Evolutionary conservation across 225 moss, liverwort and hornwort species (phyloP), one percentile per base, ranked within the genome.

Genomic region (Bryoerythrophyllum caledonicum): DNA sequence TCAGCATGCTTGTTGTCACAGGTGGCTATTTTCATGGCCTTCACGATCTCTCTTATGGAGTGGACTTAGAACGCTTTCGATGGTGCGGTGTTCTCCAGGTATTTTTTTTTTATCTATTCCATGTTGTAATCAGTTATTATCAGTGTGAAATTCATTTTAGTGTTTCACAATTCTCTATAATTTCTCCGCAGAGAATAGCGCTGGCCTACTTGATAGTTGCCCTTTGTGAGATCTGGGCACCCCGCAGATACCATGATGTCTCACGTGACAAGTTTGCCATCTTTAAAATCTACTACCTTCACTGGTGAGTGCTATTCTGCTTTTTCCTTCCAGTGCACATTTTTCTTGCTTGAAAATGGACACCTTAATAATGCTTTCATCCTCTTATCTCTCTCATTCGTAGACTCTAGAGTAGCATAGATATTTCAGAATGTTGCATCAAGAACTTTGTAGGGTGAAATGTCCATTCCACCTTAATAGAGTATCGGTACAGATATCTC

Each of bases 81-180:
- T 88, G 82, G 82, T 88, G 88, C 74, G 90, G 90, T 46, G 84
- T 91, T 73, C 82, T 91, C 70, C 86, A 91, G 86, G 90, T 91
- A 73, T 74, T 72, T 54, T 8, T 74, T 72, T 54, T 8, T 65
- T 53, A 55, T 53, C 55, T 76, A 37, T 37, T 24, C 63, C 46
- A 25, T 52, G 32, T 44, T 67, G 13, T 20, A 37, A 24, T 52
- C 26, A 57, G 59, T 68, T 34, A 2, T 73, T 64, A 44, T 27
- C n/a, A 16, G 34, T 59, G 23, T 44, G n/a, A n/a, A n/a, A n/a
- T 38, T 24, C 46, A 40, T 17, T 46, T 44, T 61, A 23, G 21
- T 35, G 52, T 59, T 67, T 63, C 55, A 56, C 23, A 34, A 46
- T 68, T 44, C 37, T 43, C 23, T 28, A 40, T 40, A 55, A 68